phyloP scores from a whole-genome alignment of 1,139 yeast species.

The Suhomyces choctaworum region DNA sequence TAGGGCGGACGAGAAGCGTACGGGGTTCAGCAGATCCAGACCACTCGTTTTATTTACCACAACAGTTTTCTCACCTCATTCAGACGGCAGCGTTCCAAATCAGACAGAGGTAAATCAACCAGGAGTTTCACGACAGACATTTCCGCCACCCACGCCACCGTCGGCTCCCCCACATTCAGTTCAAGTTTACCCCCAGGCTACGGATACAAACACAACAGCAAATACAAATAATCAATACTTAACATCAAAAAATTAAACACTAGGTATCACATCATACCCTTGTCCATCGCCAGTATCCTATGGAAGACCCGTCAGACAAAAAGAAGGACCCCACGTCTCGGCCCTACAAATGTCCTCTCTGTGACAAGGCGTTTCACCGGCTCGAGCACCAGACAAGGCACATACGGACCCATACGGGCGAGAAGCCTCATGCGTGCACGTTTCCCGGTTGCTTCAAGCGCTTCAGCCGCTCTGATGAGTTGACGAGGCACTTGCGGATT shows the following conservation, averaged over 20 bases:
- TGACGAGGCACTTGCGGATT: conserved; percentile 65
- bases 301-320: conserved; percentile 8
- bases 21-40: conserved; percentile 4
- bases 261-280: too few relatives aligned
- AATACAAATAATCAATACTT: too few relatives aligned
- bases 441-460: conserved; percentile 66
- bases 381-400: conserved; percentile 72
- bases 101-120: too few relatives aligned
- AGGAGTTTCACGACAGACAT: too few relatives aligned
- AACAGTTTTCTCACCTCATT: too few relatives aligned
- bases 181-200: too few relatives aligned
- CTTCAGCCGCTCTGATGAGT: conserved; percentile 67
- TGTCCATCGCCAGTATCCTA: background rate
- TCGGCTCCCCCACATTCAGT: too few relatives aligned
- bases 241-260: too few relatives aligned
- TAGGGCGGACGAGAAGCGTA: conserved; percentile 9
- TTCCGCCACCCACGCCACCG: too few relatives aligned
- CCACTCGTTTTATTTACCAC: background rate
- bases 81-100: too few relatives aligned
- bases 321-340: conserved; percentile 27
- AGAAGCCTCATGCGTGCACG: conserved; percentile 73
- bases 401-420: conserved; percentile 70
- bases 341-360: conserved; percentile 61
- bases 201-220: too few relatives aligned
- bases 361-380: conserved; percentile 63